Percentiles rank a stretch among this genome's conserved stretches.
Conservation (phyloP, 2,329 filamentous ascomycete genomes). For the Botrytis paeoniae region DNA sequence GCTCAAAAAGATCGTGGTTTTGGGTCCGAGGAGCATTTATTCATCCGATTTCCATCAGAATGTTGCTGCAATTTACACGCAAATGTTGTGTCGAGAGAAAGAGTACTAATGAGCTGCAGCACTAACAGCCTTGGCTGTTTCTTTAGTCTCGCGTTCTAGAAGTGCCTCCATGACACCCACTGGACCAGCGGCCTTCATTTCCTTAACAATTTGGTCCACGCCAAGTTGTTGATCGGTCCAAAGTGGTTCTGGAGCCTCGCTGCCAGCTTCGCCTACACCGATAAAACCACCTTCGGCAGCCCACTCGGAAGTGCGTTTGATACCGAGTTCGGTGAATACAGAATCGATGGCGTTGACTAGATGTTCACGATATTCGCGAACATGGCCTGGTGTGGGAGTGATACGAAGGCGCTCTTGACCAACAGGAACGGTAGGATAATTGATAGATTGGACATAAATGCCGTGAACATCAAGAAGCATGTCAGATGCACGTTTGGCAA, state of each 20-base stretch:
- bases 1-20: constrained; percentile 38
- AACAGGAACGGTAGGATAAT: constrained; percentile 96
- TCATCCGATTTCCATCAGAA: background rate
- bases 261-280: constrained; percentile 75
- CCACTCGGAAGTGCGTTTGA: constrained; percentile 94
- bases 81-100: background rate
- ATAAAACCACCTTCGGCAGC: constrained; percentile 88
- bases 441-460: constrained; percentile 98
- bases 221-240: constrained; percentile 91
- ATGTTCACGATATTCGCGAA: constrained; percentile 78
- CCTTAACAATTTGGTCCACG: constrained; percentile 62
- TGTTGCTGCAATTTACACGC: background rate
- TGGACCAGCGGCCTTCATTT: constrained; percentile 51
- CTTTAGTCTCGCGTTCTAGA: constrained; percentile 52
- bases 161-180: constrained; percentile 55
- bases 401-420: constrained; percentile 97
- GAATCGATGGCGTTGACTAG: constrained; percentile 79
- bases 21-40: constrained; percentile 37
- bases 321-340: constrained; percentile 83
- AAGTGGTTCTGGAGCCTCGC: constrained; percentile 63
- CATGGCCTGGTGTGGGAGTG: constrained; percentile 92
- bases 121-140: constrained; percentile 36
- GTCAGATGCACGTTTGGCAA: constrained; percentile 89
- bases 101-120: constrained; percentile 31
- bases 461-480: constrained; percentile 84